Percentiles rank a stretch among this genome's conserved stretches.
phyloP scores from a whole-genome alignment of 768 basidiomycete genomes.

The Artomyces pyxidatus region DNA sequence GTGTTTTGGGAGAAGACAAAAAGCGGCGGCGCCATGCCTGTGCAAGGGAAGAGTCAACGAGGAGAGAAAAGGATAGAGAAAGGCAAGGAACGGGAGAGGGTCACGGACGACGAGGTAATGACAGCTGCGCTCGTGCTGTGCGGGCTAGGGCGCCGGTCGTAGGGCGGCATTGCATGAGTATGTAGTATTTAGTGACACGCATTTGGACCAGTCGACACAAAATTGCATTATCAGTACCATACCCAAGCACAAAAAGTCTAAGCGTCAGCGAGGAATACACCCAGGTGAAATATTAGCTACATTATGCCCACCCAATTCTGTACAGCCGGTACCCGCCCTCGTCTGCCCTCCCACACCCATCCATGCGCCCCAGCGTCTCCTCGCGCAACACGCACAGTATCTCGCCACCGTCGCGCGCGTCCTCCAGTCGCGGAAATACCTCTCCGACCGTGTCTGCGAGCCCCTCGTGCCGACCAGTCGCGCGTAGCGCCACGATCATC shows the following conservation, averaged over 20 bases:
- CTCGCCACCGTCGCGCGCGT: constrained; percentile 9
- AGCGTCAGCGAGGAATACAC: too few relatives aligned
- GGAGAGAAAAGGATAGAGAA: background rate
- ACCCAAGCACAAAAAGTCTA: too few relatives aligned
- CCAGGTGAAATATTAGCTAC: constrained; percentile 2
- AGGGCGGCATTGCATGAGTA: background rate
- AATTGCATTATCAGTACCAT: background rate
- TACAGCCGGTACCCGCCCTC: constrained; percentile 64
- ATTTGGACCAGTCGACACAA: background rate
- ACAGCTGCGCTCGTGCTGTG: constrained; percentile 61
- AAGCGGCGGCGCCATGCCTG: constrained; percentile 3
- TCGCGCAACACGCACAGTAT: constrained; percentile 39
- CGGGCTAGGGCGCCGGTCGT: constrained; percentile 33
- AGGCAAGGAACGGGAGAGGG: background rate
- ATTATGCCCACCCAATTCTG: constrained; percentile 58
- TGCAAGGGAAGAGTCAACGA: background rate
- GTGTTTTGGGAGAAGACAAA: background rate
- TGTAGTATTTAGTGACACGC: background rate
- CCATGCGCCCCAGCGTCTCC: constrained; percentile 40
- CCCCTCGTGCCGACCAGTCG: constrained; percentile 53
- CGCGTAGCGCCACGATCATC: constrained; percentile 65
- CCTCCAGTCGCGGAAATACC: constrained; percentile 33
- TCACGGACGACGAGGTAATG: constrained; percentile 58
- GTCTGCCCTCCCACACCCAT: constrained; percentile 57
- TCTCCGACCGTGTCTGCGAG: constrained; percentile 48